Evolutionary conservation across 352 stramenopile species (phyloP).

Genomic region (Globisporangium ultimum): DNA sequence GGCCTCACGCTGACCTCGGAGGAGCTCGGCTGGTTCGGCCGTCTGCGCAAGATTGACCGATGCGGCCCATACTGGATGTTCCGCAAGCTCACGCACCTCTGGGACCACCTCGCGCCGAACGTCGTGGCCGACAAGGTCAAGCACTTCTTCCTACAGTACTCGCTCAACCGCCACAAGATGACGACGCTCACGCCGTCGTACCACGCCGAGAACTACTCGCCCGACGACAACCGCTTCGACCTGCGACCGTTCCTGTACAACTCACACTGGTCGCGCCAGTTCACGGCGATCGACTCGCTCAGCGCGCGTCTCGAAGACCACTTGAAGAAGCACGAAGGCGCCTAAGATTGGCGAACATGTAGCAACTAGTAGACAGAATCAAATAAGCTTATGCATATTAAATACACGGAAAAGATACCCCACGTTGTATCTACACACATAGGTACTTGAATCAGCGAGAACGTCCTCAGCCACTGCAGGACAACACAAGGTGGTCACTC

Average conservation of each 20-base stretch:
- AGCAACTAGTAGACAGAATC: too few species aligned
- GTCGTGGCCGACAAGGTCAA: constrained; percentile 90
- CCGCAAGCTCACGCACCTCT: constrained; percentile 82
- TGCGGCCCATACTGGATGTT: constrained; percentile 96
- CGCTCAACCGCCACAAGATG: constrained; percentile 99
- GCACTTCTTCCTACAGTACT: constrained; percentile 98
- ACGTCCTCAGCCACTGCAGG: too few species aligned
- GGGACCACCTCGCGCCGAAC: constrained; percentile 82
- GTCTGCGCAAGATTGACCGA: constrained; percentile 93
- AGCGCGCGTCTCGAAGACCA: constrained; percentile 52
- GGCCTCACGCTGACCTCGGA: constrained; percentile 99
- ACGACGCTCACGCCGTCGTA: constrained; percentile 97
- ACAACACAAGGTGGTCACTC: too few species aligned
- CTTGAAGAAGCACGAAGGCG: constrained; percentile 51
- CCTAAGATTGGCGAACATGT: too few species aligned
- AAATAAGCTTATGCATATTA: too few species aligned
- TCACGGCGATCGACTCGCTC: constrained; percentile 92
- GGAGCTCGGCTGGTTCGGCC: constrained; percentile 95
- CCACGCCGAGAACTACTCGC: constrained; percentile 97
- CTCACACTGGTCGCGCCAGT: constrained; percentile 93
- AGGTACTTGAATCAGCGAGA: too few species aligned
- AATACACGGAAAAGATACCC: too few species aligned
- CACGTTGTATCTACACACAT: too few species aligned
- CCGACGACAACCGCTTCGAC: constrained; percentile 99
- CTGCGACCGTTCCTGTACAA: constrained; percentile 97